phyloP scores from a whole-genome alignment of 1,284 basidiomycete genomes.

The Ceratobasidium sp. region DNA sequence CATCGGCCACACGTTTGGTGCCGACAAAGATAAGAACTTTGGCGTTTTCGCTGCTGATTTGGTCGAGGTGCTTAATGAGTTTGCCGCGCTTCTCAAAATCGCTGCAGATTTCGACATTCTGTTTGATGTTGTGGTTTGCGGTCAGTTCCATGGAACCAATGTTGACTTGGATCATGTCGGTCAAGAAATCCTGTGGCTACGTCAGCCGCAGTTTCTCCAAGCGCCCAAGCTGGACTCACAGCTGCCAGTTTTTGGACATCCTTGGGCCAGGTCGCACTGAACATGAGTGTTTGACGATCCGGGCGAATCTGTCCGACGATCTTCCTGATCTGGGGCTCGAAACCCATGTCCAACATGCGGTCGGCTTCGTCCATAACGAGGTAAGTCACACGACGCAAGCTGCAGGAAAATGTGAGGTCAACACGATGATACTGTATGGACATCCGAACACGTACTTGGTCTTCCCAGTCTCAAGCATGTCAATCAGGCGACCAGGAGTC shows the following conservation, averaged over 20 bases:
- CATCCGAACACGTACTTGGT: constrained; percentile 71
- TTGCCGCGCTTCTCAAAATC: constrained; percentile 98
- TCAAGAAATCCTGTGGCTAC: constrained; percentile 85
- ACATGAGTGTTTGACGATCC: constrained; percentile 95
- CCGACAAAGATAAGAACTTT: constrained; percentile 99
- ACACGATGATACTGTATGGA: background rate
- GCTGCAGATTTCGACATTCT: constrained; percentile 96
- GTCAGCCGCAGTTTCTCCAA: constrained; percentile 37
- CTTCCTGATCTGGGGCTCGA: constrained; percentile 99
- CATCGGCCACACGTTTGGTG: constrained; percentile 98
- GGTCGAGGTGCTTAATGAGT: constrained; percentile 96
- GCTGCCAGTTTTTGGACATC: constrained; percentile 98
- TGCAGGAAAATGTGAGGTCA: constrained; percentile 14
- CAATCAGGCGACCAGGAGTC: constrained; percentile 90
- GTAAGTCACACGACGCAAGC: constrained; percentile 92
- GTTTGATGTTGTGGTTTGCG: constrained; percentile 97
- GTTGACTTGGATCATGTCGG: constrained; percentile 98
- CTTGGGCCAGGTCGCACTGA: constrained; percentile 99
- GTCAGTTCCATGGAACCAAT: constrained; percentile 99
- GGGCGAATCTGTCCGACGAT: constrained; percentile 97
- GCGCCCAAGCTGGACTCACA: constrained; percentile 59
- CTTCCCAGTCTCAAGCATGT: constrained; percentile 96
- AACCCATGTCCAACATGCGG: constrained; percentile 99
- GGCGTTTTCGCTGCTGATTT: constrained; percentile 95
- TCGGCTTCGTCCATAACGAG: constrained; percentile 99